These are phyloP conservation scores for Dysphania ambrosioides DNA, from an alignment of 148 eudicot genomes.

Conservation along the genomic window DNA sequence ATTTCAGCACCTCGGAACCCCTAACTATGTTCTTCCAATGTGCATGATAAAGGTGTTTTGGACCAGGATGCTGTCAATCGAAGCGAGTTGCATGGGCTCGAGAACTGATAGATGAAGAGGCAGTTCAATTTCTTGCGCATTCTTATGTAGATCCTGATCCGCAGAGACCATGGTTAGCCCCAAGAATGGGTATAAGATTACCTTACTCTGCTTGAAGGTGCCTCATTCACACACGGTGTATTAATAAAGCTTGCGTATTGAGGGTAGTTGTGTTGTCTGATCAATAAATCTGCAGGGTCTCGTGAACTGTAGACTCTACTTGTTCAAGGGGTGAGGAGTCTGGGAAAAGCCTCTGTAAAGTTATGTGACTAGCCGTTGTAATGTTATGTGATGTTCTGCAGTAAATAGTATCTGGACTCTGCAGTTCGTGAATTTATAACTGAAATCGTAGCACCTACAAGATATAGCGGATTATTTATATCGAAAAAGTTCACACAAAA, in stretches of 20 bases:
- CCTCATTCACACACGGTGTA: not conserved
- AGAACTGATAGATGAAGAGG: conserved; percentile 79
- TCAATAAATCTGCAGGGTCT: not conserved
- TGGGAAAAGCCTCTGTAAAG: not conserved
- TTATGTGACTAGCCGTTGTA: not conserved
- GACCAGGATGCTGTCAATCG: conserved; percentile 62
- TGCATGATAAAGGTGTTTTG: conserved; percentile 32
- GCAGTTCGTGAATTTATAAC: too few relatives aligned
- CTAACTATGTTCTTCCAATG: too few relatives aligned
- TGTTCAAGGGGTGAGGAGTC: not conserved
- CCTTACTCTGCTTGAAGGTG: conserved; percentile 67
- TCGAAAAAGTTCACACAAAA: too few relatives aligned
- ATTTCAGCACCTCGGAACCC: not conserved
- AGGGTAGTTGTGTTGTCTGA: not conserved
- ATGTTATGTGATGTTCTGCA: not conserved
- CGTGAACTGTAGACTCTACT: not conserved
- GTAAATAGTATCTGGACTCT: too few relatives aligned
- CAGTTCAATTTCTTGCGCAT: conserved; percentile 67
- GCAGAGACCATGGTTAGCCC: conserved; percentile 74
- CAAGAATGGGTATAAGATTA: conserved; percentile 68
- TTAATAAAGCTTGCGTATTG: conserved; percentile 7
- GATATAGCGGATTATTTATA: too few relatives aligned
- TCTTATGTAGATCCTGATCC: conserved; percentile 71
- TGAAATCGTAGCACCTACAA: too few relatives aligned
- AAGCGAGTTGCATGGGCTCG: conserved; percentile 73